These are phyloP conservation scores for Echinochloa phyllopogon DNA, from an alignment of 176 grass and related monocot genomes.

Conservation along the genomic window DNA sequence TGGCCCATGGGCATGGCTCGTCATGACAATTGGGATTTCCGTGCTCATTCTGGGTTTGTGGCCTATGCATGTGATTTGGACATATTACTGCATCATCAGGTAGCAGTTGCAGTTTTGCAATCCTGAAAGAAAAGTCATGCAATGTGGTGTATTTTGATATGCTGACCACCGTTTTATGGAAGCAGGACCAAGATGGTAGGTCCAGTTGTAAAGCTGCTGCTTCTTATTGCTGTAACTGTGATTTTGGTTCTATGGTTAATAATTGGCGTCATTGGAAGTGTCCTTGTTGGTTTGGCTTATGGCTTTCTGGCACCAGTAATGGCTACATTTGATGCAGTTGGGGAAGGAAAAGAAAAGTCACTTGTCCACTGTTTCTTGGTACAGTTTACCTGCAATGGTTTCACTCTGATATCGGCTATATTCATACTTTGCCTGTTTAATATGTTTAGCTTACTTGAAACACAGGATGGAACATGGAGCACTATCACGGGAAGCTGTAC, in stretches of 20 bases:
- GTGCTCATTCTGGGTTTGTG: constrained; percentile 77
- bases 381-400: constrained; percentile 14
- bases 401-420: neutral
- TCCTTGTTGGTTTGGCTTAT: constrained; percentile 68
- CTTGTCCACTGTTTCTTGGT: constrained; percentile 84
- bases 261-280: constrained; percentile 61
- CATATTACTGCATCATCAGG: constrained; percentile 91
- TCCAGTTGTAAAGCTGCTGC: constrained; percentile 72
- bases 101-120: constrained; percentile 43
- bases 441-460: constrained; percentile 39
- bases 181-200: constrained; percentile 83
- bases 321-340: constrained; percentile 92
- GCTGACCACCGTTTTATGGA: constrained; percentile 52
- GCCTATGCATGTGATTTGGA: constrained; percentile 88
- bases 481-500: constrained; percentile 86
- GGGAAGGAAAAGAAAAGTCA: constrained; percentile 80
- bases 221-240: constrained; percentile 53
- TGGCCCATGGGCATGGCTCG: constrained; percentile 72
- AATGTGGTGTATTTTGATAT: constrained; percentile 40
- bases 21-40: constrained; percentile 80
- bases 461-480: constrained; percentile 94
- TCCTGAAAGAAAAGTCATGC: constrained; percentile 25
- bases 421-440: constrained; percentile 17
- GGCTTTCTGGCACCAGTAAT: constrained; percentile 86
- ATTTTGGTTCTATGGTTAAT: constrained; percentile 73